Percentiles rank a stretch among this genome's conserved stretches.
Evolutionary conservation across 805 yeast species (phyloP).

Genomic region (Ogataea nitratoaversa): DNA sequence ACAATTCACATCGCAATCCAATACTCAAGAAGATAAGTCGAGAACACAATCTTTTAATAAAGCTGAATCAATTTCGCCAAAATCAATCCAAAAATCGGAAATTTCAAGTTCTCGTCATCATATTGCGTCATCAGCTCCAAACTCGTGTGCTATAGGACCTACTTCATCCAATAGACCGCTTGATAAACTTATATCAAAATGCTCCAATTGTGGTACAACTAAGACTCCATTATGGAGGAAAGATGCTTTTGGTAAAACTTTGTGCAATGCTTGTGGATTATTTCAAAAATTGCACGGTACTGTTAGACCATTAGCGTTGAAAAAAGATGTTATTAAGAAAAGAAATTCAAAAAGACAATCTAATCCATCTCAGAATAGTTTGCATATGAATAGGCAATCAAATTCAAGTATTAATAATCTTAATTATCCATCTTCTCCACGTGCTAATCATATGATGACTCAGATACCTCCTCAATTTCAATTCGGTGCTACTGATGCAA

Average conservation of each 20-base stretch:
- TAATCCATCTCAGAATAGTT: constrained; percentile 5
- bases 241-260: constrained; percentile 54
- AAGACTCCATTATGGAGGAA: constrained; percentile 63
- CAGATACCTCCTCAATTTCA: constrained; percentile 7
- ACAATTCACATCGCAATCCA: neutral
- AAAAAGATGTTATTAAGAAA: constrained; percentile 55
- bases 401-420: constrained; percentile 2
- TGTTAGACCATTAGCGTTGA: constrained; percentile 53
- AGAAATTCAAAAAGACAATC: constrained; percentile 43
- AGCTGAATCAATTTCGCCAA: constrained; percentile 1
- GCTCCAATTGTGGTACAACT: constrained; percentile 54
- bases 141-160: neutral
- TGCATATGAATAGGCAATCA: constrained; percentile 4
- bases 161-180: neutral
- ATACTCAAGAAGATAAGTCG: neutral
- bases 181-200: constrained; percentile 32
- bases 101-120: neutral
- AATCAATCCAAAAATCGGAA: neutral
- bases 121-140: constrained; percentile 3
- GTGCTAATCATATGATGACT: neutral
- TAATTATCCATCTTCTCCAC: constrained; percentile 3
- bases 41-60: neutral
- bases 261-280: constrained; percentile 63
- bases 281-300: constrained; percentile 60
- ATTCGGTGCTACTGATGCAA: constrained; percentile 1